Conservation (phyloP, 2,329 filamentous ascomycete species). For the Fusarium oxysporum region DNA sequence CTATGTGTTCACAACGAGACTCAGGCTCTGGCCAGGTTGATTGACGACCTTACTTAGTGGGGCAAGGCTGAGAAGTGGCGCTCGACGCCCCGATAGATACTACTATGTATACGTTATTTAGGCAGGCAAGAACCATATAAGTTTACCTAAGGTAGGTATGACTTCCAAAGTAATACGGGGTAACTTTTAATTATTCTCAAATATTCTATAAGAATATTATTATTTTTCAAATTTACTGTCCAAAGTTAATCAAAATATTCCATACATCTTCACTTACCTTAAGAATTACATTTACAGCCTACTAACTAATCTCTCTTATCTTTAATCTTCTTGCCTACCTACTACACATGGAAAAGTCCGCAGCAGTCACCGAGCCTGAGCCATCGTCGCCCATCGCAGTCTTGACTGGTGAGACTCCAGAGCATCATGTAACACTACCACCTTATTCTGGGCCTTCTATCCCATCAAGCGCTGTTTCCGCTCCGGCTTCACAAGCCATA, state of each 20-base stretch:
- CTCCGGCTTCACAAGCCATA: conserved; percentile 1
- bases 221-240: background rate
- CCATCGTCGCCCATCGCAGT: background rate
- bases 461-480: background rate
- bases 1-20: conserved; percentile 30
- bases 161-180: background rate
- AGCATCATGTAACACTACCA: conserved; percentile 27
- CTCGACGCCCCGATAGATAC: background rate
- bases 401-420: background rate
- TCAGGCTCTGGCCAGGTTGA: background rate
- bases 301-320: background rate
- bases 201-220: background rate
- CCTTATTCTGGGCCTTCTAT: conserved; percentile 42
- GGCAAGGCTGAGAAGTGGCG: conserved; percentile 5
- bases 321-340: background rate
- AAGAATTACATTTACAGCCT: background rate
- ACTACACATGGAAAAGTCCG: conserved; percentile 5
- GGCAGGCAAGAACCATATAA: background rate
- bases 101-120: background rate
- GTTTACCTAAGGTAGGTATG: background rate
- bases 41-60: background rate
- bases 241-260: background rate
- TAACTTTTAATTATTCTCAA: background rate
- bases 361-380: background rate
- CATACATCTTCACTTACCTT: background rate